Percentiles rank a stretch among this genome's conserved stretches.
These are phyloP conservation scores for Colletotrichum lentis DNA, from an alignment of 2,329 filamentous ascomycete genomes.

Conservation along the genomic window DNA sequence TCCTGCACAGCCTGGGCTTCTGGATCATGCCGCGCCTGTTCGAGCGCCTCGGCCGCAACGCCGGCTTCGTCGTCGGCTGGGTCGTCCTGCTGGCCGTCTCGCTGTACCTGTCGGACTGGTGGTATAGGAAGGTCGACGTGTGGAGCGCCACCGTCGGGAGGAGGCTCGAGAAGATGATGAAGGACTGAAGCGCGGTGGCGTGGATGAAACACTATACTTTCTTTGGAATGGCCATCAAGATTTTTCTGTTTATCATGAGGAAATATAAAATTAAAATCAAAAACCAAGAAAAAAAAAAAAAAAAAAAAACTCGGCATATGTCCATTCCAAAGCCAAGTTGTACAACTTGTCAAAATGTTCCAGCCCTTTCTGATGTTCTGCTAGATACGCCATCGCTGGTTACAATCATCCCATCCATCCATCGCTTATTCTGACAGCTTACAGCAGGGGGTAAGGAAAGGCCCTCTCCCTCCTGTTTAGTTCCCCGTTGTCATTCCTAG, in stretches of 20 bases:
- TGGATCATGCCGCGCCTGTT: slow-evolving; percentile 52
- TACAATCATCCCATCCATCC: too few relatives aligned
- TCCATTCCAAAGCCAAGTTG: too few relatives aligned
- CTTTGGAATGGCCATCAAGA: too few relatives aligned
- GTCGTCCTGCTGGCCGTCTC: slow-evolving; percentile 44
- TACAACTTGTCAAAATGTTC: too few relatives aligned
- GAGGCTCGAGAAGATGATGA: slow-evolving; percentile 47
- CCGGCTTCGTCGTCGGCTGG: slow-evolving; percentile 47
- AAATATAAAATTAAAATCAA: too few relatives aligned
- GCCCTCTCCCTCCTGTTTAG: not conserved
- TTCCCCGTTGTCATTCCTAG: not conserved
- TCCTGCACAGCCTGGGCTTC: slow-evolving; percentile 44
- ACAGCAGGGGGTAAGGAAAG: too few relatives aligned
- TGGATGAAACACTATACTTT: too few relatives aligned
- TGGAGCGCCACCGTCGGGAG: slow-evolving; percentile 51
- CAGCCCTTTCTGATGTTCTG: too few relatives aligned
- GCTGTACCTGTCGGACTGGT: slow-evolving; percentile 48
- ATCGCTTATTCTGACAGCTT: too few relatives aligned
- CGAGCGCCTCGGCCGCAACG: slow-evolving; percentile 46
- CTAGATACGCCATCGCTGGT: too few relatives aligned
- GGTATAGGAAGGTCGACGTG: slow-evolving; percentile 48
- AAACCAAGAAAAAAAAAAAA: too few relatives aligned
- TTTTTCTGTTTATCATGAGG: not conserved
- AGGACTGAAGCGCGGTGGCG: slow-evolving; percentile 7
- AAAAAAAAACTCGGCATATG: too few relatives aligned